These are phyloP conservation scores for Pseudopithomyces chartarum DNA, from an alignment of 2,329 filamentous ascomycete genomes.

Conservation along the genomic window DNA sequence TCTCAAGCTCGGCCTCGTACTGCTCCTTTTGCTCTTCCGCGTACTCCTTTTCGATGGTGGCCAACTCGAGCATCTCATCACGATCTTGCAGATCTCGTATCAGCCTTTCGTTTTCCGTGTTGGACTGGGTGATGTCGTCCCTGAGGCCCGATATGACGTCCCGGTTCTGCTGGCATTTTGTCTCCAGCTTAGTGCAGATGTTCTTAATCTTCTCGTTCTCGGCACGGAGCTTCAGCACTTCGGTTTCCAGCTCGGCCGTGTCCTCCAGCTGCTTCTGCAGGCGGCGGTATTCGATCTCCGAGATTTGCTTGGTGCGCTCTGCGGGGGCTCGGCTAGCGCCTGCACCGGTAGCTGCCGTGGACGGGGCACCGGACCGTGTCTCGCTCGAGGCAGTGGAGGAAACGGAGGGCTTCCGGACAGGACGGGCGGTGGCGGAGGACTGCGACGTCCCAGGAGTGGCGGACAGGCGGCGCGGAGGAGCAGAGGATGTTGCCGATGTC, in stretches of 20 bases:
- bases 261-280: constrained; percentile 75
- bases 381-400: neutral
- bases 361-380: neutral
- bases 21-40: constrained; percentile 90
- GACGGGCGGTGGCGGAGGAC: neutral
- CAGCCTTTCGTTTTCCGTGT: constrained; percentile 55
- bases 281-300: constrained; percentile 84
- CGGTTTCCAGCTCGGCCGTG: constrained; percentile 54
- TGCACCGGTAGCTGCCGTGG: constrained; percentile 12
- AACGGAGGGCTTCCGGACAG: constrained; percentile 9
- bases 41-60: constrained; percentile 91
- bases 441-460: constrained; percentile 16
- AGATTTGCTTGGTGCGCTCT: constrained; percentile 67
- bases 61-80: constrained; percentile 83
- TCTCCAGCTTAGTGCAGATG: constrained; percentile 88
- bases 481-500: neutral
- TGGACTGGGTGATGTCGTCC: constrained; percentile 72
- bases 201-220: constrained; percentile 74
- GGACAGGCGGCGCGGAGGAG: constrained; percentile 24
- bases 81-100: constrained; percentile 81
- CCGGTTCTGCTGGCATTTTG: constrained; percentile 84
- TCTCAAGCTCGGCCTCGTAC: constrained; percentile 77
- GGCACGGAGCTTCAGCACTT: constrained; percentile 86
- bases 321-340: constrained; percentile 19
- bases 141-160: constrained; percentile 79